These are phyloP conservation scores for Obelidium mucronatum DNA, from an alignment of 192 early-diverging fungal genomes.

Conservation along the genomic window DNA sequence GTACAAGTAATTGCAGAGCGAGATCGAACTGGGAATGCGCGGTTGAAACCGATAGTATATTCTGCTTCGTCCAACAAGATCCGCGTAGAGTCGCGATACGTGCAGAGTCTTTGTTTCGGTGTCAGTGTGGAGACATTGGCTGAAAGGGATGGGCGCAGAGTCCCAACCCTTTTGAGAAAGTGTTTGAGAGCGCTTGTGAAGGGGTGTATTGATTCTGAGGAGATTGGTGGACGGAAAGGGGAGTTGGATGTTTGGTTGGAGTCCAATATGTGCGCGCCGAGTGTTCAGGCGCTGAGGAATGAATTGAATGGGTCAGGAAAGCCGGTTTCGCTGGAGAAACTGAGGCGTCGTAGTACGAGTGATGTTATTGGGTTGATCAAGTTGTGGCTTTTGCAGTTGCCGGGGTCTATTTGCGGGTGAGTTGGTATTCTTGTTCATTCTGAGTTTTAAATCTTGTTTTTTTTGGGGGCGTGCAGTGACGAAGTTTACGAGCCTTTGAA, in stretches of 20 bases:
- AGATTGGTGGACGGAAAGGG: conserved; percentile 2
- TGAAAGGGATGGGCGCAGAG: conserved; percentile 1
- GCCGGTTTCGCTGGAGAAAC: conserved; percentile 3
- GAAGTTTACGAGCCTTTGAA: conserved; percentile 59
- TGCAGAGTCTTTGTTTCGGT: conserved; percentile 40
- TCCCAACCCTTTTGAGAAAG: conserved; percentile 46
- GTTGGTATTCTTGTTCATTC: too few relatives aligned
- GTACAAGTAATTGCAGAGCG: conserved; percentile 50
- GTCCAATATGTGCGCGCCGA: conserved; percentile 23
- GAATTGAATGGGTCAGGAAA: conserved; percentile 37
- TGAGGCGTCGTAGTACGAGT: conserved; percentile 32
- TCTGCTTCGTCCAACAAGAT: conserved; percentile 12
- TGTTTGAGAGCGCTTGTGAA: conserved; percentile 35
- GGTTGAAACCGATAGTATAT: conserved; percentile 43
- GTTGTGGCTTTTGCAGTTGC: conserved; percentile 44
- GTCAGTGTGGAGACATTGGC: conserved; percentile 44
- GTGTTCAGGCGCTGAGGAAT: conserved; percentile 37
- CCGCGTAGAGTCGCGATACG: neutral
- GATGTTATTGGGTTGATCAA: conserved; percentile 45
- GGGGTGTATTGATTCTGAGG: conserved; percentile 8
- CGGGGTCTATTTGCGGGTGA: conserved; percentile 19
- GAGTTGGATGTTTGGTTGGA: conserved; percentile 51
- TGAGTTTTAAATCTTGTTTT: too few relatives aligned
- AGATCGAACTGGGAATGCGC: conserved; percentile 48
- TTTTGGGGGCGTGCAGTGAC: conserved; percentile 44